Conservation (phyloP, 2,329 filamentous ascomycete species). For the Elsinoe fawcettii region DNA sequence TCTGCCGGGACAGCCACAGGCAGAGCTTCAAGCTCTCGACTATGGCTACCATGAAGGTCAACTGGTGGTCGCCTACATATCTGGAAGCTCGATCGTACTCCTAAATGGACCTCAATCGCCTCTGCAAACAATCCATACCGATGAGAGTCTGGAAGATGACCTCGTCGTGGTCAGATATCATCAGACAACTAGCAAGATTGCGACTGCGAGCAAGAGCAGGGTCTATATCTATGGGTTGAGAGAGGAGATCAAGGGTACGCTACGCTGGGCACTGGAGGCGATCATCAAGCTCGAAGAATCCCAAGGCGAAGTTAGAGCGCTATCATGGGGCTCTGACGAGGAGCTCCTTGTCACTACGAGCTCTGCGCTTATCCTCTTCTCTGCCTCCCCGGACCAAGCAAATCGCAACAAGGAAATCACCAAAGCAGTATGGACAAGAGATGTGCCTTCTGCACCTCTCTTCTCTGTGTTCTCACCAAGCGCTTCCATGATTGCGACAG, state of each 20-base stretch:
- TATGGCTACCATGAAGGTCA: conserved; percentile 65
- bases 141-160: conserved; percentile 50
- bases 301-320: conserved; percentile 44
- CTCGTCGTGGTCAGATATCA: conserved; percentile 76
- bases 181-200: conserved; percentile 76
- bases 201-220: conserved; percentile 57
- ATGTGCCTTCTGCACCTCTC: conserved; percentile 64
- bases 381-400: conserved; percentile 24
- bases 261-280: conserved; percentile 59
- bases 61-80: conserved; percentile 77
- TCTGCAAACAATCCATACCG: conserved; percentile 85
- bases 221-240: conserved; percentile 75
- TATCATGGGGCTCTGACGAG: conserved; percentile 83
- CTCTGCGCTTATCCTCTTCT: conserved; percentile 61
- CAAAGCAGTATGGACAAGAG: conserved; percentile 63
- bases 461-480: conserved; percentile 77
- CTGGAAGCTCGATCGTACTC: conserved; percentile 78
- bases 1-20: conserved; percentile 69
- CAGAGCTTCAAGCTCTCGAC: conserved; percentile 68
- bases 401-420: conserved; percentile 33
- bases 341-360: conserved; percentile 74
- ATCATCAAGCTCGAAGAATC: conserved; percentile 43
- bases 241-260: conserved; percentile 65
- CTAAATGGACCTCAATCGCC: conserved; percentile 66
- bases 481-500: conserved; percentile 75